Evolutionary conservation across 108 stramenopile genomes (phyloP), one percentile per base, ranked within the genome.

Genomic region (Aurantiochytrium sp.): DNA sequence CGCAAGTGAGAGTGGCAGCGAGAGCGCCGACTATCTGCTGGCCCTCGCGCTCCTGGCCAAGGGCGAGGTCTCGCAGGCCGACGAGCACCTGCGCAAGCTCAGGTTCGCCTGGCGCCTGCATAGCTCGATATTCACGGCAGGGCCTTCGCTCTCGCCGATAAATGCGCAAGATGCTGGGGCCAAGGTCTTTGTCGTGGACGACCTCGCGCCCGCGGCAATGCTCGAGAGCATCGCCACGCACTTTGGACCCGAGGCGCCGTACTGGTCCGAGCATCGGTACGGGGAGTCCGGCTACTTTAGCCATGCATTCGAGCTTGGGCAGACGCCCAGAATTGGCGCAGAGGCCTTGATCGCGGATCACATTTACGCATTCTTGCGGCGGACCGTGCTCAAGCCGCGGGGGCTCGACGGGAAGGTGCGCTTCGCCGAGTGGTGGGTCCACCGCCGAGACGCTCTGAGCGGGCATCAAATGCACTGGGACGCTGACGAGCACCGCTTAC

Each of bases 381-480:
- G 19, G 59, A 27, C 45, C 12, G 1, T 81, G 12, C n/a, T n/a
- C 12, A 24, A 81, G 45, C 30, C 27, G 12, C 24, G 73, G 32
- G 73, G 73, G 6, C 8, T 41, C 36, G 24, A 2, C 15, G 73
- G 12, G 8, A 30, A 48, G 24, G 45, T 48, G 1, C 73, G 27
- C 6, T 65, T 17, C 39, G 73, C 73, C 6, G 73, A 81, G 45
- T 81, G 73, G 73, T 81, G 73, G 73, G 73, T 81, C 45, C 73
- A 81, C 45, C 21, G 45, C 12, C 73, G 73, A 1, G 73, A 81
- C 45, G 42, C 73, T 12, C 50, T 81, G 73, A 48, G 42, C 24
- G 73, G 73, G 8, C 73, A 81, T 3, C 73, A 81, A 24, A 6
- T 81, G 1, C 73, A 81, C 3, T 81, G 73, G 73, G 73, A 81